Evolutionary conservation across 1,284 basidiomycete genomes (phyloP).

Genomic region (Puccinia sorghi): DNA sequence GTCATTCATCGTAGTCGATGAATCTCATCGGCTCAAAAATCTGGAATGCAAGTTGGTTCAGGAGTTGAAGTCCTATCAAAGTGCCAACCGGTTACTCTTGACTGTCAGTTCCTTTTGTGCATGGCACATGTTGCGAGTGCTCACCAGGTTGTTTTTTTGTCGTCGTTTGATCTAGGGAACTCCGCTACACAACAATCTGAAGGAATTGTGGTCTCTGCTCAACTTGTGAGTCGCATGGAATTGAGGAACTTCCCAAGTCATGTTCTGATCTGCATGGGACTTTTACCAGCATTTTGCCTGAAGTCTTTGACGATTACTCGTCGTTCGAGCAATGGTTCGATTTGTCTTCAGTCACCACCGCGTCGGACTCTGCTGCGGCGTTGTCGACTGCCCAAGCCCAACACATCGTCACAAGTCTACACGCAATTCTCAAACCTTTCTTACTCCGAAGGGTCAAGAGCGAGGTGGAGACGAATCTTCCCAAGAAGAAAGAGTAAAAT

Average conservation of each 20-base stretch:
- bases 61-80: constrained; percentile 84
- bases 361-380: constrained; percentile 59
- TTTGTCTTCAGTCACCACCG: constrained; percentile 55
- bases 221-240: constrained; percentile 66
- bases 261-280: neutral
- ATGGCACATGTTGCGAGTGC: neutral
- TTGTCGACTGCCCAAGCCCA: constrained; percentile 67
- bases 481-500: constrained; percentile 78
- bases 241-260: neutral
- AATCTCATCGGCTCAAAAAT: constrained; percentile 92
- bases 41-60: constrained; percentile 74
- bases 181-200: constrained; percentile 76
- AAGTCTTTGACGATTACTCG: constrained; percentile 85
- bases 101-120: constrained; percentile 78
- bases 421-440: constrained; percentile 91
- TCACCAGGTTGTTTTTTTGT: constrained; percentile 10
- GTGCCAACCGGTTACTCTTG: constrained; percentile 83
- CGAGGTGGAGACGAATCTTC: constrained; percentile 80
- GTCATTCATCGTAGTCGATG: constrained; percentile 94
- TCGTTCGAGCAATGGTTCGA: constrained; percentile 85
- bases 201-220: constrained; percentile 89
- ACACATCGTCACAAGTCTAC: constrained; percentile 75
- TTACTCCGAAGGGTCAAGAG: constrained; percentile 86
- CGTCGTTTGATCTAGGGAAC: constrained; percentile 52
- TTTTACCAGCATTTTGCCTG: constrained; percentile 69